Evolutionary conservation across 2,329 filamentous ascomycete species (phyloP).

Genomic region (Penicillium brasilianum): DNA sequence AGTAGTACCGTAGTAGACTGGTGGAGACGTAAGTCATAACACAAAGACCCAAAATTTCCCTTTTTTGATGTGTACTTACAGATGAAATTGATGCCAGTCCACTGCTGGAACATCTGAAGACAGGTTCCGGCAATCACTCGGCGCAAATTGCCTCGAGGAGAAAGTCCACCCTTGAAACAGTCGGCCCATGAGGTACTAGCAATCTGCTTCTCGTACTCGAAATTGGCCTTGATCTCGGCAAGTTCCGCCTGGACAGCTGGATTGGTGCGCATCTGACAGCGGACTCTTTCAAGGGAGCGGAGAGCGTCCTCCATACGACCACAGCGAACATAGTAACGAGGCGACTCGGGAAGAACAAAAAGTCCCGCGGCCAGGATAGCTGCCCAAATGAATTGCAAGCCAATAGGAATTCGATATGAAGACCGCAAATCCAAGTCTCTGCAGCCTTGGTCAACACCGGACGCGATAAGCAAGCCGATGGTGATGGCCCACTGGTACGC

Average conservation of each 20-base stretch:
- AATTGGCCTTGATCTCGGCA: constrained; percentile 84
- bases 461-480: constrained; percentile 74
- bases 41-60: neutral
- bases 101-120: constrained; percentile 79
- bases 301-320: constrained; percentile 70
- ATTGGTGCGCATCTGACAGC: constrained; percentile 73
- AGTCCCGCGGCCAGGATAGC: constrained; percentile 75
- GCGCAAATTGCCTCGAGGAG: constrained; percentile 62
- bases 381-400: constrained; percentile 79
- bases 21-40: constrained; percentile 6
- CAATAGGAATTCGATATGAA: constrained; percentile 80
- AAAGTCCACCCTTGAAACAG: constrained; percentile 68
- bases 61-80: constrained; percentile 41
- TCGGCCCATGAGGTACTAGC: constrained; percentile 64
- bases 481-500: constrained; percentile 85
- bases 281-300: constrained; percentile 66
- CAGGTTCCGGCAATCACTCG: constrained; percentile 72
- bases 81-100: constrained; percentile 91
- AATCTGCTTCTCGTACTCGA: constrained; percentile 74
- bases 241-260: constrained; percentile 79
- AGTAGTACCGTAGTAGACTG: constrained; percentile 76
- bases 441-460: constrained; percentile 74
- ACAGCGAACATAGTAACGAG: constrained; percentile 82
- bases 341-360: constrained; percentile 79
- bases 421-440: constrained; percentile 58